Base-by-base conservation (phyloP, 805 yeast genomes). In the Nakazawaea pomicola region DNA sequence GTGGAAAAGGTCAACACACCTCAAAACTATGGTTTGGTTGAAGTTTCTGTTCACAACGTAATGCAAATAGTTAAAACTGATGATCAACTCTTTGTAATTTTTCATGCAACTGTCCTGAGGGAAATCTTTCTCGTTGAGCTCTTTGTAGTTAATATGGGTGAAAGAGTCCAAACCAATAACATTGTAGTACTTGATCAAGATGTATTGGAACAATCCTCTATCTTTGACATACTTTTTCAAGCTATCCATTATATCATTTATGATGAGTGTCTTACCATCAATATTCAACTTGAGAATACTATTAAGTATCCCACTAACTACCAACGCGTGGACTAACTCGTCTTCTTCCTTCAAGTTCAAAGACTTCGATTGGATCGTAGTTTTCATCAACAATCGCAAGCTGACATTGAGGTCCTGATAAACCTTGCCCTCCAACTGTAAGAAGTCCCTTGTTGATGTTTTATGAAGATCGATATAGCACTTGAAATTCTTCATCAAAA, bases 21-120 rank as follows among this genome's bases (percentile, higher is more conserved):
- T 41, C 2, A 58, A 41, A 2, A 63, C 49, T 0, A 50, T 16
- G 1, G 41, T 38, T 16, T 57, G 56, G 29, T 52, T 48, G 56
- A 61, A 59, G 15, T 40, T 46, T 23, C 47, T 40, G 31, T 54
- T 52, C 9, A 57, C 49, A 14, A 49, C 38, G 31, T 46, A 53
- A 36, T 53, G 55, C 12, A 61, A 39, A n/a, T 46, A 39, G n/a
- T 56, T 49, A 6, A 58, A 64, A 38, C 54, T 44, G 12, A 39
- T 14, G 5, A 54, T 32, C 25, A 59, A 46, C 18, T 41, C 40
- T 27, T 36, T 37, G 23, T 30, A 16, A 3, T 39, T 27, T 25
- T 33, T n/a, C 27, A 49, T 34, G 28, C 30, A 43, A 17, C 50
- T 31, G 15, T 46, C 41, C 2, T 24, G 35, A 4, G 53, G 44